Percentiles rank a stretch among this genome's conserved stretches.
Evolutionary conservation across 108 stramenopile species (phyloP).

Genomic region (Epithemia pelagica): DNA sequence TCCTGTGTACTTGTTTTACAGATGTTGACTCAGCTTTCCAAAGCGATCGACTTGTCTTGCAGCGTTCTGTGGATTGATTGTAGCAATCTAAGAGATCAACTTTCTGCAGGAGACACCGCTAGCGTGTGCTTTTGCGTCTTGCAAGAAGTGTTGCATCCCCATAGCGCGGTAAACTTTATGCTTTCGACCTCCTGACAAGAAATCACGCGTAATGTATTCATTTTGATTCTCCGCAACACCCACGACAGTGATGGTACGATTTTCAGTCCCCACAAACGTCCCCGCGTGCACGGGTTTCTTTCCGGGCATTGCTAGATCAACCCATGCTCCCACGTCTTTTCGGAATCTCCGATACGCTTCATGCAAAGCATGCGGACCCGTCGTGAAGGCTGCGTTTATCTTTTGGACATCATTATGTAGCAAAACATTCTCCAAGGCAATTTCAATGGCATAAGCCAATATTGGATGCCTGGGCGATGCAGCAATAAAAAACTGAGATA

Average conservation of each 20-base stretch:
- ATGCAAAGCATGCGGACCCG: constrained; percentile 37
- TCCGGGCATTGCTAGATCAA: constrained; percentile 11
- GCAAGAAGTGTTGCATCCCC: not conserved
- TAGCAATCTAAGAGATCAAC: too few relatives aligned
- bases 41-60: too few relatives aligned
- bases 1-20: too few relatives aligned
- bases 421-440: constrained; percentile 22
- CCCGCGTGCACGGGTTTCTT: constrained; percentile 26
- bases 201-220: constrained; percentile 28
- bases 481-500: constrained; percentile 52
- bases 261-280: constrained; percentile 19
- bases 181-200: not conserved
- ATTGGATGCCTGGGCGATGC: constrained; percentile 57
- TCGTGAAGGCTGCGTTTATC: constrained; percentile 15
- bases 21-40: too few relatives aligned
- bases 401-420: constrained; percentile 7
- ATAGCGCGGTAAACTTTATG: not conserved
- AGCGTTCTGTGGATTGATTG: too few relatives aligned
- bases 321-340: constrained; percentile 14
- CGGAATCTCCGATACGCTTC: constrained; percentile 19
- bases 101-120: not conserved
- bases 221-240: constrained; percentile 25
- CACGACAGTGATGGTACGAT: constrained; percentile 24
- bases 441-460: constrained; percentile 53
- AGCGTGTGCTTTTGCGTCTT: not conserved